Conservation (phyloP, 371 early-diverging fungal species). For the Syncephalastrum sp. region DNA sequence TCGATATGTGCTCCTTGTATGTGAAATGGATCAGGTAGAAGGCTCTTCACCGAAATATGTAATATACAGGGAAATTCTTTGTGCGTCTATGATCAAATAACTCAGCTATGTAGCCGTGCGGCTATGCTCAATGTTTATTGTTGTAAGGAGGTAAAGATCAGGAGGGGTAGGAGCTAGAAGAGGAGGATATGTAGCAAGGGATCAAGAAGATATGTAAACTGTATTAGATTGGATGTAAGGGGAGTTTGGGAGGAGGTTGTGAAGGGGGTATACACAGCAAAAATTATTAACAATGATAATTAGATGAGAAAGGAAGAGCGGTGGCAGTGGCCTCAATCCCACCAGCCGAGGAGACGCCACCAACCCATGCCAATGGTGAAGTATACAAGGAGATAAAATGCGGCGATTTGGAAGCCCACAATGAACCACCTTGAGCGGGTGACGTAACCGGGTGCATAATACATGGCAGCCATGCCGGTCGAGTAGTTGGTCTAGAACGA, state of each 20-base stretch:
- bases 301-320: background rate
- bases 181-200: background rate
- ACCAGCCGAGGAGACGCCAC: conserved; percentile 74
- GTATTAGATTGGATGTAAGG: background rate
- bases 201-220: conserved; percentile 5
- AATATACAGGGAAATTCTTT: too few relatives aligned
- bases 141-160: too few relatives aligned
- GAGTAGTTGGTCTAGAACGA: conserved; percentile 56
- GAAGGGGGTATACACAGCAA: background rate
- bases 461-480: conserved; percentile 59
- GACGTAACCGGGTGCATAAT: conserved; percentile 62
- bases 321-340: conserved; percentile 2
- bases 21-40: too few relatives aligned
- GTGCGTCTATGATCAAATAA: too few relatives aligned
- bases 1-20: too few relatives aligned
- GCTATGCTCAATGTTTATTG: too few relatives aligned
- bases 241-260: background rate
- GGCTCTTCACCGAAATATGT: too few relatives aligned
- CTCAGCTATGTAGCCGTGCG: too few relatives aligned
- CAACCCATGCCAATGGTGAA: conserved; percentile 67
- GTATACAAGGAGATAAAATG: conserved; percentile 53
- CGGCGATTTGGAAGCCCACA: conserved; percentile 53
- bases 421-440: conserved; percentile 60
- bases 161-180: too few relatives aligned
- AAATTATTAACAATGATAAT: background rate